These are phyloP conservation scores for Leucoagaricus sp. DNA, from an alignment of 1,284 basidiomycete species.

Conservation along the genomic window DNA sequence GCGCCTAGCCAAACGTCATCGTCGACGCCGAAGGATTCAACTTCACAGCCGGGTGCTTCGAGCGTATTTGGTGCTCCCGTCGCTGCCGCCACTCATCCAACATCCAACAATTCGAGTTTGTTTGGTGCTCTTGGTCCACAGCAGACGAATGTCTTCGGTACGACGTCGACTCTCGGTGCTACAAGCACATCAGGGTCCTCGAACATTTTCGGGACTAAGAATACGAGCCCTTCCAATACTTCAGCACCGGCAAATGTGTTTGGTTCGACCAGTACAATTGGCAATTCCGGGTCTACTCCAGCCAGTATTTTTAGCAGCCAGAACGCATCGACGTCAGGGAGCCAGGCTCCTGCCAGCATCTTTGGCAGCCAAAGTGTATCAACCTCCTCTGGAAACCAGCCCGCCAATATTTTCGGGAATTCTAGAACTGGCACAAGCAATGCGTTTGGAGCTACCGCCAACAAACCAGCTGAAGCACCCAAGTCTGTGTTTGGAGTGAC, in stretches of 20 bases:
- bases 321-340: background rate
- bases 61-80: background rate
- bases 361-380: background rate
- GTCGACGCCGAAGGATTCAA: background rate
- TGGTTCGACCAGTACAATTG: background rate
- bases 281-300: background rate
- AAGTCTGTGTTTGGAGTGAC: slow-evolving; percentile 4
- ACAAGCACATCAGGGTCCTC: background rate
- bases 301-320: background rate
- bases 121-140: slow-evolving; percentile 9
- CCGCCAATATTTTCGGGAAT: slow-evolving; percentile 1
- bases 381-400: background rate
- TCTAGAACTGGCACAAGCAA: background rate
- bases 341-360: background rate
- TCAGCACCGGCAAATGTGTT: background rate
- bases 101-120: slow-evolving; percentile 10
- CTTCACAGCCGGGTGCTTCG: background rate
- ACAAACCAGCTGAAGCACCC: slow-evolving; percentile 4
- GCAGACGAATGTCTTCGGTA: slow-evolving; percentile 1
- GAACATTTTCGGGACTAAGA: background rate
- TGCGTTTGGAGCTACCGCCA: background rate
- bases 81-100: slow-evolving; percentile 3
- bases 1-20: background rate
- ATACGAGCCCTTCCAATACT: background rate
- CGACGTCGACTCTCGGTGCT: background rate